Evolutionary conservation across 2,329 filamentous ascomycete genomes (phyloP).

Genomic region (Penicillium sp.): DNA sequence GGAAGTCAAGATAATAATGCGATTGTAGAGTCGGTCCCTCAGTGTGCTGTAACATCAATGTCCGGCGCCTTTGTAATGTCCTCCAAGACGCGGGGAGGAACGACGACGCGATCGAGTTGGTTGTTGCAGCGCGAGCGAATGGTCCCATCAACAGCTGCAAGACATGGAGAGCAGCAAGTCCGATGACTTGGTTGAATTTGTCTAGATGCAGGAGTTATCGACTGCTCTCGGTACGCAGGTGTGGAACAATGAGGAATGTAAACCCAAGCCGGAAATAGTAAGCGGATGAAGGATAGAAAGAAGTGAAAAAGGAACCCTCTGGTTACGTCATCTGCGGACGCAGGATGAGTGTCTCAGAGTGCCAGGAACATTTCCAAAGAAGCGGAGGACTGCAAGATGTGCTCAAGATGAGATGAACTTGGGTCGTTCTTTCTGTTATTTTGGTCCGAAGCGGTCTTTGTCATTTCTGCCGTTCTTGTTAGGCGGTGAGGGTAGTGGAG

Average conservation of each 20-base stretch:
- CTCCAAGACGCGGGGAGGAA: conserved; percentile 22
- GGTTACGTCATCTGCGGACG: conserved; percentile 12
- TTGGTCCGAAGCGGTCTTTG: conserved; percentile 15
- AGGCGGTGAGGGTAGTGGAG: conserved; percentile 24
- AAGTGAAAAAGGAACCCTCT: not conserved
- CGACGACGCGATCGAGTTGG: conserved; percentile 16
- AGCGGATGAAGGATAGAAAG: conserved; percentile 9
- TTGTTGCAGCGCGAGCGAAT: conserved; percentile 12
- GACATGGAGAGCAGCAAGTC: conserved; percentile 9
- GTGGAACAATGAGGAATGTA: conserved; percentile 22
- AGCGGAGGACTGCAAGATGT: conserved; percentile 2
- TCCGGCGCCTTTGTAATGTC: conserved; percentile 2
- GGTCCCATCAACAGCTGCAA: conserved; percentile 14
- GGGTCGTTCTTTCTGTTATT: conserved; percentile 19
- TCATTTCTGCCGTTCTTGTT: conserved; percentile 22
- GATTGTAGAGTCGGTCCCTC: conserved; percentile 6
- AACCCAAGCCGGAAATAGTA: conserved; percentile 22
- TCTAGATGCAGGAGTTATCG: conserved; percentile 1
- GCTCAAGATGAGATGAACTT: not conserved
- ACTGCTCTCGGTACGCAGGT: conserved; percentile 10
- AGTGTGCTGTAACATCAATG: conserved; percentile 16
- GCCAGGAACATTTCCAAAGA: conserved; percentile 6
- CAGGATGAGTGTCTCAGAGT: conserved; percentile 7
- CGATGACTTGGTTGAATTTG: not conserved
- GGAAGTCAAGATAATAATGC: conserved; percentile 1